Percentiles rank a stretch among this genome's conserved stretches.
Evolutionary conservation across 2,329 filamentous ascomycete genomes (phyloP).

Genomic region (Ophiostoma populinum): DNA sequence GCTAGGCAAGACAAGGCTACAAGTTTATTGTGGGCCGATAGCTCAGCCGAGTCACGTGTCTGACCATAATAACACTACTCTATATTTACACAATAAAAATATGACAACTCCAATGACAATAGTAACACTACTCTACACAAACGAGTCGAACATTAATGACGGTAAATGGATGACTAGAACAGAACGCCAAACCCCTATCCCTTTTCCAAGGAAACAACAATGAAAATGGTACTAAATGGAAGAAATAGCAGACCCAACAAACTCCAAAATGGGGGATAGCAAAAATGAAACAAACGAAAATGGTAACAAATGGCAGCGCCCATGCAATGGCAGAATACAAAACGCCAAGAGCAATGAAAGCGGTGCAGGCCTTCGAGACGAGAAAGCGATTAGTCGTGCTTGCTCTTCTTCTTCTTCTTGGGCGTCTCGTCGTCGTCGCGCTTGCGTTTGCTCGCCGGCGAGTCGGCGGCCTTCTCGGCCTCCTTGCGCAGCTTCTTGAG

Average conservation of each 20-base stretch:
- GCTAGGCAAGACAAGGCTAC: neutral
- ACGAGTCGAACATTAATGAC: too few species aligned
- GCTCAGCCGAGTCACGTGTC: conserved; percentile 1
- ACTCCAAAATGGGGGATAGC: conserved; percentile 3
- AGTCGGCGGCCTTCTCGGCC: conserved; percentile 16
- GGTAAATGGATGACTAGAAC: neutral
- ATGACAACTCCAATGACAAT: too few species aligned
- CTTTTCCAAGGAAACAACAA: conserved; percentile 1
- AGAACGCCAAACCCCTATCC: conserved; percentile 1
- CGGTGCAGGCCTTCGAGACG: neutral
- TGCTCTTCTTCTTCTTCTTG: conserved; percentile 32
- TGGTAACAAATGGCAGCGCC: neutral
- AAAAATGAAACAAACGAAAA: neutral
- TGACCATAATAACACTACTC: too few species aligned
- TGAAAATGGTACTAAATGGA: neutral
- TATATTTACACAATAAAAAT: neutral
- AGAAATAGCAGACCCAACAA: neutral
- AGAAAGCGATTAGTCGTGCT: conserved; percentile 9
- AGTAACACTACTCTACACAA: too few species aligned
- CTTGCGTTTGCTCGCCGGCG: conserved; percentile 44
- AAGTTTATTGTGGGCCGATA: conserved; percentile 2
- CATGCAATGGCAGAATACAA: neutral
- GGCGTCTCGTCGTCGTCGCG: conserved; percentile 48
- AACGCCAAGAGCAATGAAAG: neutral
- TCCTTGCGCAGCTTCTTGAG: conserved; percentile 19